Evolutionary conservation across 139 green algal species (phyloP).

Genomic region (Penium margaritaceum): DNA sequence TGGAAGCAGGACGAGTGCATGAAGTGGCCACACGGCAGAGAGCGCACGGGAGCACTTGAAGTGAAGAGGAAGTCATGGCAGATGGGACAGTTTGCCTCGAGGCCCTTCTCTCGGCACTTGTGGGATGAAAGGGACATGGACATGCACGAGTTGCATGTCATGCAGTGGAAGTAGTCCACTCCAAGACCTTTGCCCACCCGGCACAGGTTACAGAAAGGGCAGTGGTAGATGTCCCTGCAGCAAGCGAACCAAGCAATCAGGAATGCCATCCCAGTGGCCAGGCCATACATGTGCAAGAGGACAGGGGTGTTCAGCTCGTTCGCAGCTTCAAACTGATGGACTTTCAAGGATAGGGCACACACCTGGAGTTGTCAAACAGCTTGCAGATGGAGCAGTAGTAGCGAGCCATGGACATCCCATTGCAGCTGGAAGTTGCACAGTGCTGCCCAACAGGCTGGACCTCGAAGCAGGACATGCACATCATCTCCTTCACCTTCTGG

Average conservation of each 20-base stretch:
- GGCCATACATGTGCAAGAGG: background rate
- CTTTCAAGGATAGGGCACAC: background rate
- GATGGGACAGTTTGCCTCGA: conserved; percentile 84
- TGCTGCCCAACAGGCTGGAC: conserved; percentile 63
- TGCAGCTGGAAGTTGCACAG: conserved; percentile 49
- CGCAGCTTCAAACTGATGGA: background rate
- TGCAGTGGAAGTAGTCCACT: conserved; percentile 95
- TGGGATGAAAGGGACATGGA: conserved; percentile 71
- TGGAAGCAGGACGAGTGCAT: conserved; percentile 91
- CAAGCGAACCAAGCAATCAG: background rate
- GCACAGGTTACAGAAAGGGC: conserved; percentile 98
- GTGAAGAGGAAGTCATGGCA: conserved; percentile 93
- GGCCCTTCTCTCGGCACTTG: conserved; percentile 73
- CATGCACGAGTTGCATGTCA: conserved; percentile 97
- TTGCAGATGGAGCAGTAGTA: conserved; percentile 97
- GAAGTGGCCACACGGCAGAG: conserved; percentile 91
- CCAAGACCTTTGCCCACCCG: conserved; percentile 68
- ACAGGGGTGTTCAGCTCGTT: background rate
- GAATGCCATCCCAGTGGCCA: background rate
- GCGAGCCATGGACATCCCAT: conserved; percentile 59
- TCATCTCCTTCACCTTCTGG: conserved; percentile 45
- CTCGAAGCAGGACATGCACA: conserved; percentile 79
- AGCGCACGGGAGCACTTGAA: conserved; percentile 58
- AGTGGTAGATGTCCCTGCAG: conserved; percentile 87
- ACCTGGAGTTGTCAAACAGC: conserved; percentile 76